A percentile compares a stretch with the other conserved stretches of the same genome.
phyloP scores from a whole-genome alignment of 2,329 filamentous ascomycete species.

The Aspergillus pseudoviridinutans region DNA sequence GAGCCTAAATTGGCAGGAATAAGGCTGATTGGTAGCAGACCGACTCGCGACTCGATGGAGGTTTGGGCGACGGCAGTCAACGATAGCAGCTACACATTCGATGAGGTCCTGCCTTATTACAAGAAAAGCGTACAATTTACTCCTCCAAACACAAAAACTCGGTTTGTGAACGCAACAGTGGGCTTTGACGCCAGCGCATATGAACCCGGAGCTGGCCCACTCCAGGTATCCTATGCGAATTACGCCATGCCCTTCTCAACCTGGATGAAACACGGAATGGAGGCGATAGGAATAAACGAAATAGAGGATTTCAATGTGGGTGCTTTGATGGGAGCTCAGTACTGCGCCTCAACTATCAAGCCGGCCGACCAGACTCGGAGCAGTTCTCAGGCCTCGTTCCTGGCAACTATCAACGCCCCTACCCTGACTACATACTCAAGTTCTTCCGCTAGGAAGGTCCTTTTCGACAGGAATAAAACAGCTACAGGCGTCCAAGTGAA shows the following conservation, averaged over 20 bases:
- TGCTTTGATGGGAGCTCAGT: too few species aligned
- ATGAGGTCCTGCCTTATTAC: slow-evolving; percentile 24
- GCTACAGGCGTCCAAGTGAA: slow-evolving; percentile 44
- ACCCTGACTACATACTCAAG: slow-evolving; percentile 36
- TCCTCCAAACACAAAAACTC: slow-evolving; percentile 11
- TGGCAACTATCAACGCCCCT: slow-evolving; percentile 23
- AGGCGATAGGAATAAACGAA: too few species aligned
- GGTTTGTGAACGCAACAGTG: slow-evolving; percentile 19
- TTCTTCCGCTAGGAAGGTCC: slow-evolving; percentile 39
- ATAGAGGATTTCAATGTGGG: too few species aligned
- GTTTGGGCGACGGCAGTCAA: too few species aligned
- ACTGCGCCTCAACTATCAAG: too few species aligned
- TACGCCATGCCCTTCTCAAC: too few species aligned
- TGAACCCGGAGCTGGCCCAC: background rate
- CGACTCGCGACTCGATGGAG: background rate
- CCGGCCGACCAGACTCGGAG: too few species aligned
- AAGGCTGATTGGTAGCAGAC: slow-evolving; percentile 24
- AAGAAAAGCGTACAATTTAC: slow-evolving; percentile 27
- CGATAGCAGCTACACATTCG: slow-evolving; percentile 20
- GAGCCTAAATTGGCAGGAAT: too few species aligned
- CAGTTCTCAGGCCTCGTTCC: background rate
- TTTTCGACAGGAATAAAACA: slow-evolving; percentile 46
- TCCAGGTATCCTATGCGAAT: too few species aligned
- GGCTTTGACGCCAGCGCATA: slow-evolving; percentile 18
- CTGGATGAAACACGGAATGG: too few species aligned